phyloP scores from a whole-genome alignment of 2,329 filamentous ascomycete species.

The Diaporthe capsici region DNA sequence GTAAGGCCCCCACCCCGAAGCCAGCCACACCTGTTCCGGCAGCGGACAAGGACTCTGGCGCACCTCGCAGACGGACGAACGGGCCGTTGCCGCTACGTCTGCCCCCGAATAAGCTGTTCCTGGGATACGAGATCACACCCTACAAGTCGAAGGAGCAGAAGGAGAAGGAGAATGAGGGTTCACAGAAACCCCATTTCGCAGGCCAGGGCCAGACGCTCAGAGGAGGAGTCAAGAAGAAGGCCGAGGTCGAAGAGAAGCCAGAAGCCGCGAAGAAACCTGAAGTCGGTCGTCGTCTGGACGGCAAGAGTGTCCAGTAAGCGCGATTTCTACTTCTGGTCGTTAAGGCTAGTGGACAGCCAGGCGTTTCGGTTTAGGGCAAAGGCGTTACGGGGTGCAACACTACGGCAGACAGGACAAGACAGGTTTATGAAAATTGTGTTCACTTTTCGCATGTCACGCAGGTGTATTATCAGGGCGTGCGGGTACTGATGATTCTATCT shows the following conservation, averaged over 20 bases:
- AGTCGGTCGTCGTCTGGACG: conserved; percentile 39
- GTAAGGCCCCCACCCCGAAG: conserved; percentile 81
- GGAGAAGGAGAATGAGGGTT: conserved; percentile 75
- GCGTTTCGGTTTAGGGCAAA: conserved; percentile 35
- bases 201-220: conserved; percentile 87
- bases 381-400: conserved; percentile 20
- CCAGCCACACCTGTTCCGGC: conserved; percentile 79
- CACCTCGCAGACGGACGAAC: conserved; percentile 67
- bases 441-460: not conserved
- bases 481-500: not conserved
- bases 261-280: conserved; percentile 61
- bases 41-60: conserved; percentile 54
- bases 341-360: conserved; percentile 10
- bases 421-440: conserved; percentile 7
- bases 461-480: not conserved
- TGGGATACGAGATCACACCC: conserved; percentile 94
- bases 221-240: conserved; percentile 79
- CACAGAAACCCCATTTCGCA: conserved; percentile 80
- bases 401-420: conserved; percentile 19
- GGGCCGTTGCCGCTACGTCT: conserved; percentile 90
- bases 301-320: conserved; percentile 38
- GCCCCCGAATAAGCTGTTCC: conserved; percentile 92
- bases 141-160: conserved; percentile 83
- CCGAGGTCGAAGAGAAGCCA: conserved; percentile 62
- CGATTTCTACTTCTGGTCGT: not conserved